Base-by-base conservation (phyloP, 345 rosid species). In the Gossypium thurberi region DNA sequence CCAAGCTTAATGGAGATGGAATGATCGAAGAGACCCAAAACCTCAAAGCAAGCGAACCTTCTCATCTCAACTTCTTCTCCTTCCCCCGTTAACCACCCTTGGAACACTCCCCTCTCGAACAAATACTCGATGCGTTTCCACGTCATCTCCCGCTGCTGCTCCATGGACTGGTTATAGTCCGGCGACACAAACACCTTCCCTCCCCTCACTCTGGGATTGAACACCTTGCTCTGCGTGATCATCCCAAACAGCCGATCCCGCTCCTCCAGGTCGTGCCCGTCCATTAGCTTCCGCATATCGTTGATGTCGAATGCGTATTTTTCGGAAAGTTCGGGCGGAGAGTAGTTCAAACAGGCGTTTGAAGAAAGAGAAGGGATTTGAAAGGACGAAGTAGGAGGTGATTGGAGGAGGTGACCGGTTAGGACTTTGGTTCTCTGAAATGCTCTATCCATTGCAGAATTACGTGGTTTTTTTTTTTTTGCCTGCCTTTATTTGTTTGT, bases 91-190 rank as follows among this genome's bases (percentile, higher is more conserved):
- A 94, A 76, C 97, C 97, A 94, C 1, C 95, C 94, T 15, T 81
- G 33, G 64, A 87, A 94, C 10, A 82, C 95, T 2, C 95, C 96
- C 63, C 72, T 81, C 59, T 89, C 97, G 4, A 76, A 70, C 80
- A 94, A 68, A 61, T 82, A 90, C 70, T 46, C 77, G 66, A 94
- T 84, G 76, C 97, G 81, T 71, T 68, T 88, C 97, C 84, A 80
- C 0, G 97, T 94, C 76, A 89, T 84, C 85, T 90, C 97, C 14
- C 98, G 80, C 79, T 94, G 98, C 69, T 90, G 97, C 84, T 90
- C 98, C 97, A 85, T 94, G 50, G 97, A 76, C 84, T 92, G 98
- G 80, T 92, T 92, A 64, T 81, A 92, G 74, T 92, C 95, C 10
- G 97, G 92, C 53, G 77, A 69, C 62, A 88, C 86, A 69, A 84